Evolutionary conservation across 192 early-diverging fungal species (phyloP).

Genomic region (Backusella psychrophila): DNA sequence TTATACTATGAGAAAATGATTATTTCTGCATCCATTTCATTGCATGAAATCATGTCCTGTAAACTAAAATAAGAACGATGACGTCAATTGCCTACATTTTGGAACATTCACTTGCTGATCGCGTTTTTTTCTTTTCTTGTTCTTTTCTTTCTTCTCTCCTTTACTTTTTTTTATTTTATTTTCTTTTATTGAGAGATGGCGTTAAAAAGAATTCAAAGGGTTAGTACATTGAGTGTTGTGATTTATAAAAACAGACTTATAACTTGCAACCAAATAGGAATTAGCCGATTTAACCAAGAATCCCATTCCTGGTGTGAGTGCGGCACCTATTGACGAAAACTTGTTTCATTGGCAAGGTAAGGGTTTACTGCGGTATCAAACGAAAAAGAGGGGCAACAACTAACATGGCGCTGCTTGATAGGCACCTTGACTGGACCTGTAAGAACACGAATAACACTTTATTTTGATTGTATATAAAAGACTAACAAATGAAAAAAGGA

Average conservation of each 20-base stretch:
- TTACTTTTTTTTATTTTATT: not conserved
- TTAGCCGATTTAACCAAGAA: conserved; percentile 61
- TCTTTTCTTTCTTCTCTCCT: not conserved
- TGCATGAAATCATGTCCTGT: not conserved
- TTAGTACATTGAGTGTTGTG: not conserved
- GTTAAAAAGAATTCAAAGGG: conserved; percentile 37
- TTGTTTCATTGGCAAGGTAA: conserved; percentile 69
- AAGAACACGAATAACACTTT: not conserved
- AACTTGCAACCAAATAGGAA: conserved; percentile 44
- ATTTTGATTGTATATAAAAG: not conserved
- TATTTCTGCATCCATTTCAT: not conserved
- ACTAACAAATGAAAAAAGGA: conserved; percentile 27
- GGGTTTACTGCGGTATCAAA: not conserved
- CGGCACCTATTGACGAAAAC: conserved; percentile 57
- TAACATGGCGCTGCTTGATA: not conserved
- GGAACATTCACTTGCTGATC: not conserved
- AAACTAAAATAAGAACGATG: not conserved
- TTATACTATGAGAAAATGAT: too few species aligned
- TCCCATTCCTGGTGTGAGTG: conserved; percentile 51
- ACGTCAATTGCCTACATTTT: not conserved
- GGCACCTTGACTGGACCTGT: not conserved
- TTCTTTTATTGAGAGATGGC: conserved; percentile 23
- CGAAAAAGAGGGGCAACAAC: not conserved
- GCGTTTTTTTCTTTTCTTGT: not conserved
- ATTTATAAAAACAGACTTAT: not conserved